Evolutionary conservation across 1,139 yeast genomes (phyloP).

Genomic region (Suhomyces bokatorum): DNA sequence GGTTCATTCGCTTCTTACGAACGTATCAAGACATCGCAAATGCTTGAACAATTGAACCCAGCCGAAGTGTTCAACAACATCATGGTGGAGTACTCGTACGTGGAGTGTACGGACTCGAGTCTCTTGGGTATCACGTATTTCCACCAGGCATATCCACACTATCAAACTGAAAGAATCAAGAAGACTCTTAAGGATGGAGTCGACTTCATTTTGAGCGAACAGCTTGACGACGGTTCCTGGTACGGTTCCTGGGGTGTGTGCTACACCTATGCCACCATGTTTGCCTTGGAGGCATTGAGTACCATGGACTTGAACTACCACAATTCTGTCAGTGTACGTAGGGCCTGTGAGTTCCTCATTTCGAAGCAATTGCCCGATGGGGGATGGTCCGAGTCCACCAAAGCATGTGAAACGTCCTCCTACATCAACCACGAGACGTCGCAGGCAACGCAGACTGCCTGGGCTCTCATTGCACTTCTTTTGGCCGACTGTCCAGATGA

Average conservation of each 20-base stretch:
- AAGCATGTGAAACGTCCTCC: constrained; percentile 76
- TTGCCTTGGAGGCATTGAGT: constrained; percentile 88
- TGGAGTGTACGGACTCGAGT: constrained; percentile 95
- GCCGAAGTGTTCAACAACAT: constrained; percentile 98
- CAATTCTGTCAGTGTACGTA: constrained; percentile 61
- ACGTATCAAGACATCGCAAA: constrained; percentile 76
- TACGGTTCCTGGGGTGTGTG: constrained; percentile 99
- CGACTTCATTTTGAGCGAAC: constrained; percentile 65
- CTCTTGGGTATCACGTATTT: constrained; percentile 87
- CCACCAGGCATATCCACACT: constrained; percentile 58
- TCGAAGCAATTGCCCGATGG: constrained; percentile 82
- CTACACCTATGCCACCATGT: constrained; percentile 95
- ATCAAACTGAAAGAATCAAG: constrained; percentile 64
- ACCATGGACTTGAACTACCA: constrained; percentile 65
- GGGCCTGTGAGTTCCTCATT: constrained; percentile 84
- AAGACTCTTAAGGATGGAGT: constrained; percentile 73
- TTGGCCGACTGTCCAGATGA: constrained; percentile 79
- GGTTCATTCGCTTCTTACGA: constrained; percentile 97
- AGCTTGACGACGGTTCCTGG: constrained; percentile 88
- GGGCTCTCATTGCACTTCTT: constrained; percentile 85
- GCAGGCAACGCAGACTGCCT: constrained; percentile 85
- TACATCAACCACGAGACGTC: constrained; percentile 65
- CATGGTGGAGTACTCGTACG: constrained; percentile 98
- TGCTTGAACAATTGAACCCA: constrained; percentile 78
- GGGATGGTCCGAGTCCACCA: constrained; percentile 95